Evolutionary conservation across 2,329 filamentous ascomycete species (phyloP).

Genomic region (Exophiala viscosa): DNA sequence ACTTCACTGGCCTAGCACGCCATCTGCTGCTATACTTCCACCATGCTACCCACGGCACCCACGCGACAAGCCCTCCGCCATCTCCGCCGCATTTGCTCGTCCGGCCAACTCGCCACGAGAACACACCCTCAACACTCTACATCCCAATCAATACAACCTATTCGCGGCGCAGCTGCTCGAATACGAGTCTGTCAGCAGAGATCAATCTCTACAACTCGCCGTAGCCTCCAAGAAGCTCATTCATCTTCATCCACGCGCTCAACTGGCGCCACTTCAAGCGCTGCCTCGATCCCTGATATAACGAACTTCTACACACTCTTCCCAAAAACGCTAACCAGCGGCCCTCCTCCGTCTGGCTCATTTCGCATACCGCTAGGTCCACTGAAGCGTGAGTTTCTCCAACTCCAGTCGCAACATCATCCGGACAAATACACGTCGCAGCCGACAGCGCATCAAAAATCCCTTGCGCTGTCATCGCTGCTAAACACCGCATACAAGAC

Average conservation of each 20-base stretch:
- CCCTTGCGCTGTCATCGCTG: conserved; percentile 72
- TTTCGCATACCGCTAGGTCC: conserved; percentile 69
- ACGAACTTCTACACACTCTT: conserved; percentile 82
- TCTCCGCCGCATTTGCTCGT: conserved; percentile 16
- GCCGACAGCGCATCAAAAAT: conserved; percentile 50
- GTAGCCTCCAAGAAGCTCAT: background rate
- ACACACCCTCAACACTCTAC: background rate
- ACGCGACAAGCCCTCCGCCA: conserved; percentile 19
- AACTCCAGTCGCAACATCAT: conserved; percentile 61
- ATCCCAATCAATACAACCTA: background rate
- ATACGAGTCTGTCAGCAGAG: too few relatives aligned
- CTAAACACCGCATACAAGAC: conserved; percentile 94
- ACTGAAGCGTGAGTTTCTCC: conserved; percentile 80
- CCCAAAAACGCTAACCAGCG: conserved; percentile 68
- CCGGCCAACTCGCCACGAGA: background rate
- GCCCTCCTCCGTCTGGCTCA: conserved; percentile 71
- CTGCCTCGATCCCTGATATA: conserved; percentile 20
- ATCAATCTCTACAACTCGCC: background rate
- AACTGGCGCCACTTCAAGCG: background rate
- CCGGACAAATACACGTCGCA: conserved; percentile 48
- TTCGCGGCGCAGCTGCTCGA: too few relatives aligned
- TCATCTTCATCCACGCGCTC: background rate
- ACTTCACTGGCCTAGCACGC: too few relatives aligned
- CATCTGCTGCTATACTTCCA: too few relatives aligned
- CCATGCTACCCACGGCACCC: conserved; percentile 15